phyloP scores from a whole-genome alignment of 192 early-diverging fungal genomes.

The Globomyces pollinis-pini region DNA sequence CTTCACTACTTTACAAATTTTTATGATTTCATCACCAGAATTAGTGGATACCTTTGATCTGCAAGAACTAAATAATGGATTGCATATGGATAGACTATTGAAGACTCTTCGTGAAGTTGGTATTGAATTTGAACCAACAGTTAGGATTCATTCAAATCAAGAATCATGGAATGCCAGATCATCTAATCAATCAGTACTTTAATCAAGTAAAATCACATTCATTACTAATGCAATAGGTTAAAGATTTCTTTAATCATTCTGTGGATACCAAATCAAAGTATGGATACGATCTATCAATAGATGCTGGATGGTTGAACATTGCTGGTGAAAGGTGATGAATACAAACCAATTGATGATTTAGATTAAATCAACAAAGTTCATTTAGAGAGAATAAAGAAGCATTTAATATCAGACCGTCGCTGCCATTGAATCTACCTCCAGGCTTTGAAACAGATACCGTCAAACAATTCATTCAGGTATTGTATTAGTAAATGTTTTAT shows the following conservation, averaged over 20 bases:
- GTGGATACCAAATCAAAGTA: background rate
- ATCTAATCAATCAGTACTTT: background rate
- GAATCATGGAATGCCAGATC: background rate
- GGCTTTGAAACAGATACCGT: no score
- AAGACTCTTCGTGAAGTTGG: background rate
- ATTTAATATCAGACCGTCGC: constrained; percentile 5
- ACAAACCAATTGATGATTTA: no score
- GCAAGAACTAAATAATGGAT: background rate
- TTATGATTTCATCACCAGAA: no score
- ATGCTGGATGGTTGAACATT: constrained; percentile 1
- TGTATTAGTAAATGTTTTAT: background rate
- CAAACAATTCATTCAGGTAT: background rate
- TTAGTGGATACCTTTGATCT: constrained; percentile 1
- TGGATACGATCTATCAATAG: background rate
- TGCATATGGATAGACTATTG: background rate
- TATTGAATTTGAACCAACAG: background rate
- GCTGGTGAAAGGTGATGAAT: background rate
- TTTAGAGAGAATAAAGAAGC: constrained; percentile 7
- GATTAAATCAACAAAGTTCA: background rate
- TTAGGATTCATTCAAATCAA: constrained; percentile 5
- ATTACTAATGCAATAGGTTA: background rate
- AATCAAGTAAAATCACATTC: background rate
- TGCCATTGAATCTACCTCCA: no score
- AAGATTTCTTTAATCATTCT: background rate
- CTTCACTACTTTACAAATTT: no score